Evolutionary conservation across 139 green algal species (phyloP).

Genomic region (Chlamydomonas schloesseri): DNA sequence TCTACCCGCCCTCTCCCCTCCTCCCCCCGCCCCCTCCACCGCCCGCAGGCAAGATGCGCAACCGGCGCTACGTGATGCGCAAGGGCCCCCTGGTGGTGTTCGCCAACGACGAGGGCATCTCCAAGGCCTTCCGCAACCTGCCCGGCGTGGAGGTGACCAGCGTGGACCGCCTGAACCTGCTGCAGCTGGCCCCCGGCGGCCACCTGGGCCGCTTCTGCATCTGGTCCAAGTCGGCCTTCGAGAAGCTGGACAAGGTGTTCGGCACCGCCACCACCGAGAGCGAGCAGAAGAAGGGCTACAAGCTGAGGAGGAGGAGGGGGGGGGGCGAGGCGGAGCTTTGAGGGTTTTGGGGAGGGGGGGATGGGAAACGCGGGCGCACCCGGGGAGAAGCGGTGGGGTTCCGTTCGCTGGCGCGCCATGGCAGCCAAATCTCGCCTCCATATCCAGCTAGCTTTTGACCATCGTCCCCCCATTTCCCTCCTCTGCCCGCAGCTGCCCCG

Average conservation of each 20-base stretch:
- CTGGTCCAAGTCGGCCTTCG: constrained; percentile 98
- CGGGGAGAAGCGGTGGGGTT: too few relatives aligned
- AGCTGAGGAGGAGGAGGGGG: neutral
- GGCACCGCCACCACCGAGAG: constrained; percentile 77
- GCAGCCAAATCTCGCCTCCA: too few relatives aligned
- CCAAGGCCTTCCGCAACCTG: constrained; percentile 96
- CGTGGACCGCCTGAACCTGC: constrained; percentile 95
- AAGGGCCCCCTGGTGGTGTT: constrained; percentile 97
- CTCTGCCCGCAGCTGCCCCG: constrained; percentile 77
- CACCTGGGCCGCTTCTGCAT: constrained; percentile 98
- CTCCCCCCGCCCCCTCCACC: neutral
- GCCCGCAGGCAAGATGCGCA: constrained; percentile 93
- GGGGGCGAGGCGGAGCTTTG: too few relatives aligned
- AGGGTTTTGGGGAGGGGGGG: neutral
- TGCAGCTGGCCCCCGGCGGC: constrained; percentile 97
- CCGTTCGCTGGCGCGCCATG: too few relatives aligned
- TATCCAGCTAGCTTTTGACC: too few relatives aligned
- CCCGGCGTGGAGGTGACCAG: constrained; percentile 92
- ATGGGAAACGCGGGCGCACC: too few relatives aligned
- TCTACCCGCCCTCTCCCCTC: neutral
- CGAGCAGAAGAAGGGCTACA: constrained; percentile 96
- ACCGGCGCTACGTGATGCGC: constrained; percentile 94
- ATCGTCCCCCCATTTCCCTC: too few relatives aligned
- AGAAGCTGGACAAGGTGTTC: constrained; percentile 89
- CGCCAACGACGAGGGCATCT: constrained; percentile 86